Percentiles rank a stretch among this genome's conserved stretches.
These are phyloP conservation scores for Chlorella sp. DNA, from an alignment of 139 green algal species.

Conservation along the genomic window DNA sequence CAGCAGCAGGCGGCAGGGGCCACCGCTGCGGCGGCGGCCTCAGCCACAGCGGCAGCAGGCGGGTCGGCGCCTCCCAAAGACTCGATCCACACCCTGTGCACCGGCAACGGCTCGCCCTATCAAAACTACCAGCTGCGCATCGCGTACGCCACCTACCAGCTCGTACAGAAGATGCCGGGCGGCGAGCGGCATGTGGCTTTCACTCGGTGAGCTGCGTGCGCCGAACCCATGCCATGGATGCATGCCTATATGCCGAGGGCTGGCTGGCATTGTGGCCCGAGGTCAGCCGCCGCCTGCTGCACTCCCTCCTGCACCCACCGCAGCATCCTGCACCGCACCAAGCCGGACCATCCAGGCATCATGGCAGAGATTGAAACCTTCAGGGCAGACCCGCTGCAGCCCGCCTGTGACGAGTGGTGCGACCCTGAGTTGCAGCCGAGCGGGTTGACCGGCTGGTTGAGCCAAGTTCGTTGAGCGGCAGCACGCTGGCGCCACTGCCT, in stretches of 20 bases:
- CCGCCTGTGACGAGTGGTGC: constrained; percentile 69
- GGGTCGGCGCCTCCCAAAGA: too few relatives aligned
- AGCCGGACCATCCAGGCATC: constrained; percentile 38
- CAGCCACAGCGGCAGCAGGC: background rate
- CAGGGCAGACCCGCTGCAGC: constrained; percentile 60
- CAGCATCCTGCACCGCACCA: constrained; percentile 79
- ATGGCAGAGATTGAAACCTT: constrained; percentile 68
- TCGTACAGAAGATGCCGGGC: constrained; percentile 73
- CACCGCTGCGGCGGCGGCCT: background rate
- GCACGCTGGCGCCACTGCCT: too few relatives aligned
- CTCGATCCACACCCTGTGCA: constrained; percentile 63
- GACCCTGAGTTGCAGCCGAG: too few relatives aligned
- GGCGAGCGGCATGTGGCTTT: constrained; percentile 79
- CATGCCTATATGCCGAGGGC: too few relatives aligned
- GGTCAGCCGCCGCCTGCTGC: too few relatives aligned
- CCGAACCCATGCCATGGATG: too few relatives aligned
- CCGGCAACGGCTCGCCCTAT: constrained; percentile 83
- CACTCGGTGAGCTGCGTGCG: constrained; percentile 62
- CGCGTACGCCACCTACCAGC: constrained; percentile 76
- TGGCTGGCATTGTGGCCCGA: too few relatives aligned
- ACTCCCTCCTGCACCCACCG: too few relatives aligned
- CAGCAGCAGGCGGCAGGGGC: background rate
- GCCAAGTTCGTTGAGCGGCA: background rate
- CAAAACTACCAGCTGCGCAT: constrained; percentile 69
- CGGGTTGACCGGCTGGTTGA: too few relatives aligned